Base-by-base conservation (phyloP, 208 protist species). In the Wallacemonas rigidus region DNA sequence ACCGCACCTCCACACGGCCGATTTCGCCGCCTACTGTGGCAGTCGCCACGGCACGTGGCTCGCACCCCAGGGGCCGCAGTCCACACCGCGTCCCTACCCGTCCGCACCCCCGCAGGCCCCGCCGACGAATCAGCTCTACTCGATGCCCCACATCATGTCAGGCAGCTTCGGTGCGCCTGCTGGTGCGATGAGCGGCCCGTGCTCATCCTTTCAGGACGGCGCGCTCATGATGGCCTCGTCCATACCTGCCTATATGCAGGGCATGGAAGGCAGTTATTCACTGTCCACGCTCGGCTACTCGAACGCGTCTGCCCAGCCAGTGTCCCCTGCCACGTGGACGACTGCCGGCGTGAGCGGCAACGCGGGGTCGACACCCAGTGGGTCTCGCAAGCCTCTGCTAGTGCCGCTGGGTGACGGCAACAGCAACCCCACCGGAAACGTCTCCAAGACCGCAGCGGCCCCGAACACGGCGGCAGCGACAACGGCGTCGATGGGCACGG, bases 261-360 rank as follows among this genome's bases (percentile, higher is more conserved):
- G 9, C 60, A 8, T 4, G 8, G 60, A 65, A 3, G 43, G 60
- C 60, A 65, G 60, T 45, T 41, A 65, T 4, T 65, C 60, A 3
- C n/a, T 65, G 47, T 65, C 60, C n/a, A 65, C 60, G 41, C 12
- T 65, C 14, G 60, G 60, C 9, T 65, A 51, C 60, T 65, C 60
- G 6, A 48, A 48, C 43, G 3, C 60, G 60, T 65, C 60, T 38
- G 26, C 50, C 60, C 41, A 45, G 60, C 60, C 60, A 3, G 17
- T 65, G 60, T 65, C 60, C n/a, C 60, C 60, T 15, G 41, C 50
- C 15, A 65, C 53, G 43, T 36, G 7, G 9, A 17, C 60, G 56
- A 26, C 56, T n/a, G 38, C 35, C 3, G 26, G 26, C 26, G 56
- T 26, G 6, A 43, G 36, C 60, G 40, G 3, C 60, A 36, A 38